Base-by-base conservation (phyloP, 768 basidiomycete genomes). In the Mycena vitilis region DNA sequence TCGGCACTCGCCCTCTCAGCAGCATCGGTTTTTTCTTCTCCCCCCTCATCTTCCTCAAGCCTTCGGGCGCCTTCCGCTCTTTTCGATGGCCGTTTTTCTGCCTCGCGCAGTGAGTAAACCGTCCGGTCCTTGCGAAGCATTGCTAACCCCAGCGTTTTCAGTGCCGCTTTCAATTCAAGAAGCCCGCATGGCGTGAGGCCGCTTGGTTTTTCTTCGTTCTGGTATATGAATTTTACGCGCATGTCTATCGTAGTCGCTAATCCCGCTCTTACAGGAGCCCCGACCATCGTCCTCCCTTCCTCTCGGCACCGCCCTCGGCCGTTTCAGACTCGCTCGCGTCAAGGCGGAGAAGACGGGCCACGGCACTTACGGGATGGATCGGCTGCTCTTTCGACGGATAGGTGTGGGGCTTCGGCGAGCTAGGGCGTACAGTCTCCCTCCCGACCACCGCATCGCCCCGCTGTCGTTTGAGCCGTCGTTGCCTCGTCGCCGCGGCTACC, bases 401-500 rank as follows among this genome's bases (percentile, higher is more conserved):
- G 57, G 34, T 18, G 25, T 12, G 44, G 11, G 13, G 30, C n/a
- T 45, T 44, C 40, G 40, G 44, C 25, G 30, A 34, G 44, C 57
- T 58, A 58, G 20, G 57, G 8, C 57, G 44, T 30, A 34, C 23
- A 58, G 57, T 25, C 57, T 22, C 15, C 57, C 57, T 40, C 57
- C 22, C 18, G 38, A n/a, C 57, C 15, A 34, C 45, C 34, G n/a
- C 58, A 22, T 48, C 58, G 45, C 58, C 58, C 58, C 58, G 45
- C 58, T 47, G 58, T 23, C 58, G 18, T n/a, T 20, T 45, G 8
- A 7, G 30, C 12, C 6, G 37, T 10, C 10, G 38, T 56, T 56
- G 38, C 54, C 54, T 10, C 57, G 25, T 36, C 30, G 23, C 45
- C 44, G 3, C 18, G 11, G 25, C 45, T 45, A 4, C 9, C 34